Evolutionary conservation across 192 early-diverging fungal species (phyloP).

Genomic region (Entomortierella beljakovae): DNA sequence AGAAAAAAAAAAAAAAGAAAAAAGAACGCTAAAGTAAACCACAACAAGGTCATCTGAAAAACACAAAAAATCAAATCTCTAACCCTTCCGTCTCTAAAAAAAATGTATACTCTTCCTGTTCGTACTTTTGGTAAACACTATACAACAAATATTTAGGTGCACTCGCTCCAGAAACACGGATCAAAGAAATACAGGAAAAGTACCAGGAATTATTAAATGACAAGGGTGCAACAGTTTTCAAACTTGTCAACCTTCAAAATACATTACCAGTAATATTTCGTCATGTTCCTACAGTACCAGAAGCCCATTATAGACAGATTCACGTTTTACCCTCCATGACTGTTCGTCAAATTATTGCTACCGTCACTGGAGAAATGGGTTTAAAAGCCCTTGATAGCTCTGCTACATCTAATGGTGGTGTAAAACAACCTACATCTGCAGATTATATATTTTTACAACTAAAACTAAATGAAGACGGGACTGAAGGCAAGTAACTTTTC

Average conservation of each 20-base stretch:
- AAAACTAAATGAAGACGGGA: constrained; percentile 31
- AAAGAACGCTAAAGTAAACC: neutral
- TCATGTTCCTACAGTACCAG: constrained; percentile 47
- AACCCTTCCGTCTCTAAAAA: too few relatives aligned
- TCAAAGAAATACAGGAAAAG: constrained; percentile 43
- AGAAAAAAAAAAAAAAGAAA: neutral
- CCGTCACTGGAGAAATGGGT: constrained; percentile 44
- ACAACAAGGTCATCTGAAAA: too few relatives aligned
- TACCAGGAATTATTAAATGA: constrained; percentile 35
- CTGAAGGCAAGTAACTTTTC: constrained; percentile 23
- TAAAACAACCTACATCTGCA: constrained; percentile 1
- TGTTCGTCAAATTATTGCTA: constrained; percentile 32
- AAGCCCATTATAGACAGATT: constrained; percentile 42
- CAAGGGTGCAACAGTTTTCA: constrained; percentile 43
- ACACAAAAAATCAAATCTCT: neutral
- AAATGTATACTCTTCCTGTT: too few relatives aligned
- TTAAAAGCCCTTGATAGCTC: constrained; percentile 21
- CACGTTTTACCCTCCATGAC: constrained; percentile 32
- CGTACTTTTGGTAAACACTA: too few relatives aligned
- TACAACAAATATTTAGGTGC: constrained; percentile 7
- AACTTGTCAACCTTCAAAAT: constrained; percentile 36
- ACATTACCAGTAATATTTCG: constrained; percentile 45
- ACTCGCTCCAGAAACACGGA: constrained; percentile 24
- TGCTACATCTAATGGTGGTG: neutral
- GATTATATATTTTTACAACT: constrained; percentile 39